Evolutionary conservation across 2,329 filamentous ascomycete genomes (phyloP).

Genomic region (Neonectria sp.): DNA sequence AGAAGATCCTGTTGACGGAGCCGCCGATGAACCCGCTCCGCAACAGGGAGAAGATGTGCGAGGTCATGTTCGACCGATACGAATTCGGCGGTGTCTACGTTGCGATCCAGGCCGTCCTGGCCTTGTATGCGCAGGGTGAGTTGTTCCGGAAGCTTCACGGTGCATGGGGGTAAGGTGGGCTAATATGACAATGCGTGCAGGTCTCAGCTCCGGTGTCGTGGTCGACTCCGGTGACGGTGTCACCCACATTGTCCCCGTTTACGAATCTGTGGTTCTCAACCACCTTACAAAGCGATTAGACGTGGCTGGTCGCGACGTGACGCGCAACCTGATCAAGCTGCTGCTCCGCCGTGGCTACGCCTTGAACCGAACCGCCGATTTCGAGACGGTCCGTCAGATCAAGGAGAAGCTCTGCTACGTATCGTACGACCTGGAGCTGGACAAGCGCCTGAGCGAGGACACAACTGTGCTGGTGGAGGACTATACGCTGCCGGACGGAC

Average conservation of each 20-base stretch:
- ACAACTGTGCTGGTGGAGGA: constrained; percentile 97
- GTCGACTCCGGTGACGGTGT: constrained; percentile 99
- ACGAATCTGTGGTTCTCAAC: constrained; percentile 97
- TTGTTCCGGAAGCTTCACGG: constrained; percentile 9
- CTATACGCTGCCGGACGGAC: constrained; percentile 96
- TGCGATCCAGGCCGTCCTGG: constrained; percentile 96
- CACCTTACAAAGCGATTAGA: constrained; percentile 95
- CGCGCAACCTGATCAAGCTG: constrained; percentile 96
- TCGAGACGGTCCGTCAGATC: constrained; percentile 98
- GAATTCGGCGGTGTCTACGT: constrained; percentile 97
- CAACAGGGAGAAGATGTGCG: constrained; percentile 98
- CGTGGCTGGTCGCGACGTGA: constrained; percentile 96
- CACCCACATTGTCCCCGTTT: constrained; percentile 98
- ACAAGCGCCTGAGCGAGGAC: constrained; percentile 96
- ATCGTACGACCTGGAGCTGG: constrained; percentile 96
- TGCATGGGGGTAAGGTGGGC: constrained; percentile 19
- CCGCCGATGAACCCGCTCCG: constrained; percentile 97
- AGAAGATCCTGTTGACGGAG: constrained; percentile 98
- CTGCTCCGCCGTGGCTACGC: constrained; percentile 95
- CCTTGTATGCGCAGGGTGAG: constrained; percentile 94
- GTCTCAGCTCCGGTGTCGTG: constrained; percentile 93
- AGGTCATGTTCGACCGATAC: constrained; percentile 99
- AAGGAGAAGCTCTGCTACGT: constrained; percentile 99
- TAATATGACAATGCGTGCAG: constrained; percentile 57
- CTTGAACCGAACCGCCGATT: constrained; percentile 97